Evolutionary conservation across 495 filamentous ascomycete species (phyloP).

Genomic region (Aspergillus incahuasiensis): DNA sequence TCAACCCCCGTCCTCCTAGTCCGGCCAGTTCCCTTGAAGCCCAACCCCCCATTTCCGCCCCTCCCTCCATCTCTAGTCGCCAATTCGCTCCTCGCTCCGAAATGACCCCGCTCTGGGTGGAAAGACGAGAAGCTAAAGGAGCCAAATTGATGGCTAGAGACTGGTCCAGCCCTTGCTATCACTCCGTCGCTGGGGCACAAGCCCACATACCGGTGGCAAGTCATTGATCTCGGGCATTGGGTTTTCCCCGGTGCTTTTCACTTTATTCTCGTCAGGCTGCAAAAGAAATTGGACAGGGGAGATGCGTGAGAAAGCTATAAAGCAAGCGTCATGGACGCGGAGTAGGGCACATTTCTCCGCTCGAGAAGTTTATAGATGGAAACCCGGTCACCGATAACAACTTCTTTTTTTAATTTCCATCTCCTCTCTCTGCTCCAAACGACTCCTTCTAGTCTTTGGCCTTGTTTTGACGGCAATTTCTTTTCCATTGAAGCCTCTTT

Average conservation of each 20-base stretch:
- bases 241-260: background rate
- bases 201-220: slow-evolving; percentile 30
- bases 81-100: slow-evolving; percentile 43
- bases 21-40: slow-evolving; percentile 34
- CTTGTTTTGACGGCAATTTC: background rate
- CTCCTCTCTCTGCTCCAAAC: slow-evolving; percentile 8
- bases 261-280: slow-evolving; percentile 5
- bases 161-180: slow-evolving; percentile 28
- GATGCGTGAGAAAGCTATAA: slow-evolving; percentile 14
- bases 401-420: background rate
- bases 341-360: background rate
- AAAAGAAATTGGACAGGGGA: background rate
- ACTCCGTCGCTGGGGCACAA: slow-evolving; percentile 28
- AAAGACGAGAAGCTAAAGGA: slow-evolving; percentile 31
- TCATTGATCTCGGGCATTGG: slow-evolving; percentile 16
- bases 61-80: slow-evolving; percentile 32
- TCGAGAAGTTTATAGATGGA: slow-evolving; percentile 2
- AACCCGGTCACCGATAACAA: background rate
- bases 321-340: background rate
- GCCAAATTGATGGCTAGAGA: slow-evolving; percentile 27
- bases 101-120: slow-evolving; percentile 49
- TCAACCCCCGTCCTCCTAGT: no score
- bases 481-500: background rate
- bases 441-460: background rate
- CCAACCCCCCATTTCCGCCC: slow-evolving; percentile 34